These are phyloP conservation scores for Exophiala mesophila DNA, from an alignment of 2,329 filamentous ascomycete genomes.

Conservation along the genomic window DNA sequence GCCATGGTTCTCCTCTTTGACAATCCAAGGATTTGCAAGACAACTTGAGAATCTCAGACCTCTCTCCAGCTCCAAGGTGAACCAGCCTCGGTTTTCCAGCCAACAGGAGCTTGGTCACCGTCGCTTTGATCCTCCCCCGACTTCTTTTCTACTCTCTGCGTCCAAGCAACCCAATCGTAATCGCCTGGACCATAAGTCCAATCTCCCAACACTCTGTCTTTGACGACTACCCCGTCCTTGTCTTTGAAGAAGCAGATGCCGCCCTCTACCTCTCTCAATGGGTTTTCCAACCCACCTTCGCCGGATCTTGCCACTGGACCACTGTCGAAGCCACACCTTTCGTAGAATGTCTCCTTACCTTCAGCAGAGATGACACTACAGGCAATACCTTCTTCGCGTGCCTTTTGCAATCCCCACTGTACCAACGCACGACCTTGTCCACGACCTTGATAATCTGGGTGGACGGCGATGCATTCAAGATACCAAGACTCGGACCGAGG, in stretches of 20 bases:
- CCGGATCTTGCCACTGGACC: constrained; percentile 22
- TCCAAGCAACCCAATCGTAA: constrained; percentile 20
- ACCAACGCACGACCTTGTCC: constrained; percentile 38
- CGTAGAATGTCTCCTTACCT: constrained; percentile 40
- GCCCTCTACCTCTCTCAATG: constrained; percentile 17
- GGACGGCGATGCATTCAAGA: constrained; percentile 25
- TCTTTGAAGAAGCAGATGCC: constrained; percentile 23
- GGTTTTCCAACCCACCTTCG: constrained; percentile 20
- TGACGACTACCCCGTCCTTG: constrained; percentile 13
- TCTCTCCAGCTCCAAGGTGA: background rate
- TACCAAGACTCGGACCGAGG: constrained; percentile 32
- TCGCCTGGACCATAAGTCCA: constrained; percentile 18
- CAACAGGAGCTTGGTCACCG: background rate
- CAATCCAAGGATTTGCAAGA: too few relatives aligned
- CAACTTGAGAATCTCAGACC: too few relatives aligned
- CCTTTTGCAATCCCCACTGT: constrained; percentile 36
- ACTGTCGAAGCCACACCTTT: constrained; percentile 32
- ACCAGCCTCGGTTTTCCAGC: background rate
- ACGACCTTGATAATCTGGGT: constrained; percentile 36
- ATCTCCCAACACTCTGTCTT: constrained; percentile 8
- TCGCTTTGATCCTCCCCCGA: background rate
- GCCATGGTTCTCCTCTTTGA: too few relatives aligned
- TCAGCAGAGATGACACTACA: constrained; percentile 37
- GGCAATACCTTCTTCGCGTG: constrained; percentile 17
- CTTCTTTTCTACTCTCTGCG: background rate